Percentiles rank a stretch among this genome's conserved stretches.
These are phyloP conservation scores for Omphalea diandra DNA, from an alignment of 441 rosid genomes.

Conservation along the genomic window DNA sequence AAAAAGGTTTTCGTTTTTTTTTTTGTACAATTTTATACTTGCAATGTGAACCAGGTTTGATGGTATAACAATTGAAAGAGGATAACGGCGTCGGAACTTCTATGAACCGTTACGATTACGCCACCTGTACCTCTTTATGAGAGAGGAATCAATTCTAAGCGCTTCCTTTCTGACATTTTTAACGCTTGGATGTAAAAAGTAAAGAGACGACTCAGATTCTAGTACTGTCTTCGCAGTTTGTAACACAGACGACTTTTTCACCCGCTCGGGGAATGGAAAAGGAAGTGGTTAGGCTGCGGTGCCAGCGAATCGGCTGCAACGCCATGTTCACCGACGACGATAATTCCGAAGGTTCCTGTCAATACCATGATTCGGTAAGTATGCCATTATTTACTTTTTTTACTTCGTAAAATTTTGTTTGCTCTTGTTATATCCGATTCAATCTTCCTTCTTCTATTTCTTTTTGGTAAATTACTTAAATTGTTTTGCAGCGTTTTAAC, in stretches of 20 bases:
- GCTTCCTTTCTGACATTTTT: background rate
- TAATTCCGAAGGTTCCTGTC: conserved; percentile 84
- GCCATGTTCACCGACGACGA: conserved; percentile 74
- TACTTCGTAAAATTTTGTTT: background rate
- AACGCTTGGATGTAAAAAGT: too few relatives aligned
- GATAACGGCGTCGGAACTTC: background rate
- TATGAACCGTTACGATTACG: background rate
- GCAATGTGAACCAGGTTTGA: too few relatives aligned
- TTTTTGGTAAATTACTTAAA: background rate
- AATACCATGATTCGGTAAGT: conserved; percentile 67
- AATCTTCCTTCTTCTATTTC: background rate
- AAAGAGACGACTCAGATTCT: background rate
- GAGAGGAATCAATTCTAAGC: background rate
- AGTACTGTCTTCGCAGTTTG: background rate
- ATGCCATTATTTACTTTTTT: background rate
- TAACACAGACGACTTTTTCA: background rate
- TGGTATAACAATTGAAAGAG: too few relatives aligned
- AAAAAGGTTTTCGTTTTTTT: too few relatives aligned
- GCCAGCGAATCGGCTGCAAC: conserved; percentile 94
- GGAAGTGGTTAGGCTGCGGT: conserved; percentile 43
- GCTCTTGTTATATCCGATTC: too few relatives aligned
- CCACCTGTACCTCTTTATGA: background rate
- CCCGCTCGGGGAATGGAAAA: conserved; percentile 10
- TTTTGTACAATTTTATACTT: too few relatives aligned
- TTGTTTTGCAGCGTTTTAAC: background rate